Base-by-base conservation (phyloP, 2,329 filamentous ascomycete genomes). In the Lachnum nothofagi region DNA sequence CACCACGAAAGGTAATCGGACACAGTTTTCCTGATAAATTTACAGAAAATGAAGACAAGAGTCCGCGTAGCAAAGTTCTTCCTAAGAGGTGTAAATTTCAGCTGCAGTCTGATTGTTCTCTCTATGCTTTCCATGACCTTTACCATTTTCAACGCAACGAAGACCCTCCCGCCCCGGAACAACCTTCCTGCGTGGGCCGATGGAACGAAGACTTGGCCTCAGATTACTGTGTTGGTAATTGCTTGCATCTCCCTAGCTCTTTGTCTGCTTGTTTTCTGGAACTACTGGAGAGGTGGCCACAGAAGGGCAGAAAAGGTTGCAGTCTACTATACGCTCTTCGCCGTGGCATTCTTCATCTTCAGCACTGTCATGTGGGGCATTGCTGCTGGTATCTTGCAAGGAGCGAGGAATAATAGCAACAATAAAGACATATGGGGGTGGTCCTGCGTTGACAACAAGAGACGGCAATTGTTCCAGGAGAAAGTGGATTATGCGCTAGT, bases 401-500 rank as follows among this genome's bases (percentile, higher is more conserved):
- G 86, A 61, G 82, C 82, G 49, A 86, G 85, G 66, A 79, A 82
- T 62, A 86, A 78, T 64, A 81, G 80, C 64, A 72, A 80, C 56
- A 87, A 86, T 63, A 82, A 95, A 69, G 93, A 98, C 68, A 80
- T 98, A 69, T 98, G 93, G 93, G 91, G 91, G 51, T 98, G 93
- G 93, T 82, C 89, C n/a, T 98, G 93, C 68, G 85, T 91, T 49
- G 79, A 95, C 63, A 97, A 96, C 68, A 82, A 84, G 57, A 83
- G 91, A 53, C 74, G 83, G 47, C 71, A 89, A 43, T 72, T 95
- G 45, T 97, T 91, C 67, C 66, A 81, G 53, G 75, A 91, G 48
- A 83, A 93, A 62, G 80, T 98, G 60, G 78, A 93, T 70, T 98
- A 97, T 70, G 82, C 82, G 22, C 84, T 98, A 43, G 79, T 97